Evolutionary conservation across 2,329 filamentous ascomycete genomes (phyloP), one percentile per base, ranked within the genome.

Genomic region (Pyrenophora seminiperda): DNA sequence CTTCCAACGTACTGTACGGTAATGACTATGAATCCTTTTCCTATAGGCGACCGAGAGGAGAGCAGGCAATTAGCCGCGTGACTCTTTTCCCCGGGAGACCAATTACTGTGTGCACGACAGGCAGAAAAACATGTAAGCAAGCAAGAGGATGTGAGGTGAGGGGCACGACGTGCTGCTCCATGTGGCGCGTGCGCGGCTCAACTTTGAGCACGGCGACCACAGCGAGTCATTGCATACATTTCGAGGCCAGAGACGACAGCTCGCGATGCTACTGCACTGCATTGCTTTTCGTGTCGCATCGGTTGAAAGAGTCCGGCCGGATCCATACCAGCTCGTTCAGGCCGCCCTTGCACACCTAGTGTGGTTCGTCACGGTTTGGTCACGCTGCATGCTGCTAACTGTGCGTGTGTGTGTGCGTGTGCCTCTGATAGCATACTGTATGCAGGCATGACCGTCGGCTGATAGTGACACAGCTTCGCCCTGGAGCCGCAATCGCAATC

Each of bases 371-470:
- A 27, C 45, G 15, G 36, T 32, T 32, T 50, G 24, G 34, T 45
- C 53, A 46, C 37, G 39, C 48, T 33, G 58, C 45, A 47, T 56
- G 54, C 42, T 48, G 40, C 41, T 49, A 47, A n/a, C n/a, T n/a
- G n/a, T n/a, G n/a, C n/a, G n/a, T n/a, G n/a, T n/a, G n/a, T n/a
- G n/a, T n/a, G n/a, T n/a, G n/a, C n/a, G n/a, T 47, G 49, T 14
- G 33, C 22, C 20, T 22, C 20, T 24, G 40, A 53, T 51, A 47
- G 51, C 42, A 39, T 18, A 33, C 51, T 33, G 32, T 40, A 47
- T 51, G 39, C 30, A 33, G 39, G 47, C 42, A 51, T 47, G 31
- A 30, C 19, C 29, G 47, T 42, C 27, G 43, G 49, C 42, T 46
- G 44, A 45, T 22, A 22, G 20, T 22, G 20, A 22, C 48, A 41